Evolutionary conservation across 768 basidiomycete genomes (phyloP).

Genomic region (Boletus pseudo-olivaceus): DNA sequence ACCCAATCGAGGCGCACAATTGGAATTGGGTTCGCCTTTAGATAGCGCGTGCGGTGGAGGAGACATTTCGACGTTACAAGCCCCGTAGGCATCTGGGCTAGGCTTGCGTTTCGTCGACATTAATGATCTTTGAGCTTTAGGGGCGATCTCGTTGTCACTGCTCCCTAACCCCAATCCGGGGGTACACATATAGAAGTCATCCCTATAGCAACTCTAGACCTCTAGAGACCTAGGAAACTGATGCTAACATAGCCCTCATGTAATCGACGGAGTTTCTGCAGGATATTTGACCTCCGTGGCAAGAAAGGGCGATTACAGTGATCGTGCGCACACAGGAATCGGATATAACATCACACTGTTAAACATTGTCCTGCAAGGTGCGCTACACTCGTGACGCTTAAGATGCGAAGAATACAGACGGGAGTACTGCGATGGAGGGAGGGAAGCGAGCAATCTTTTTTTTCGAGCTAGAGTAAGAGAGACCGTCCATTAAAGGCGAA

Average conservation of each 20-base stretch:
- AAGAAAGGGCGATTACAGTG: no score
- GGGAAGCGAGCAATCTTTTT: background rate
- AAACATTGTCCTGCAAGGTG: background rate
- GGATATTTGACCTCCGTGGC: no score
- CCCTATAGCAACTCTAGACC: no score
- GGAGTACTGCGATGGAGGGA: background rate
- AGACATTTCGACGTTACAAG: background rate
- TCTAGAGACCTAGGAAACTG: background rate
- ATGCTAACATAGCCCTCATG: no score
- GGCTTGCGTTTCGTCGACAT: background rate
- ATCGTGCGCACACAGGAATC: no score
- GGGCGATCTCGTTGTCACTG: no score
- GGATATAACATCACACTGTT: background rate
- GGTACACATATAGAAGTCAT: background rate
- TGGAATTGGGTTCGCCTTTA: background rate
- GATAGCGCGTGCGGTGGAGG: background rate
- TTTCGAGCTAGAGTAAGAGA: background rate
- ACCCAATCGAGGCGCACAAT: no score
- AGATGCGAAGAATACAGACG: background rate
- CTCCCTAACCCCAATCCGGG: no score
- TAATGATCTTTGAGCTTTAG: background rate
- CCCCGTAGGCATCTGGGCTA: background rate
- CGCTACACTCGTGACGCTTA: background rate
- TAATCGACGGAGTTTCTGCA: no score
- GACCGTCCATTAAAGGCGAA: conserved; percentile 23